Percentiles rank a stretch among this genome's conserved stretches.
These are phyloP conservation scores for Lactarius pseudohatsudake DNA, from an alignment of 768 basidiomycete genomes.

Conservation along the genomic window DNA sequence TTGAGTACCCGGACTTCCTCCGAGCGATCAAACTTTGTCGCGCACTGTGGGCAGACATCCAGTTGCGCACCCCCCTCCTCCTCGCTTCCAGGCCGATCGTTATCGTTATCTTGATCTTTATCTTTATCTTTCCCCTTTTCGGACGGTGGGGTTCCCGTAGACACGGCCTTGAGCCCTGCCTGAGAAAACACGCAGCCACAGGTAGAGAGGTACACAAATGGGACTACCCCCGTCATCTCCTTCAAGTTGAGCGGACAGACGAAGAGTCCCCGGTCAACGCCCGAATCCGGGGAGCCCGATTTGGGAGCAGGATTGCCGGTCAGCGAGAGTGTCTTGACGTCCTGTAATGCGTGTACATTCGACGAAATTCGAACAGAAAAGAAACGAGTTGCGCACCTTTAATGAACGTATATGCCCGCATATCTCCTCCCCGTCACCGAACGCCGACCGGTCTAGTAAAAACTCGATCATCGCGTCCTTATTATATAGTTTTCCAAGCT, in stretches of 20 bases:
- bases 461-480: slow-evolving; percentile 93
- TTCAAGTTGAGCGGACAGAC: slow-evolving; percentile 90
- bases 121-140: slow-evolving; percentile 35
- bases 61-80: slow-evolving; percentile 37
- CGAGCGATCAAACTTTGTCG: slow-evolving; percentile 58
- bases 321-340: slow-evolving; percentile 81
- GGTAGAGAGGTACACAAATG: slow-evolving; percentile 81
- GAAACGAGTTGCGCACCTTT: slow-evolving; percentile 57
- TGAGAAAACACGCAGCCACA: slow-evolving; percentile 94
- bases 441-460: slow-evolving; percentile 75
- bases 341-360: slow-evolving; percentile 45
- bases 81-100: slow-evolving; percentile 13
- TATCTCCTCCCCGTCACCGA: slow-evolving; percentile 89
- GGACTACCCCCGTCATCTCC: slow-evolving; percentile 90
- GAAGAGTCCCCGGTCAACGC: slow-evolving; percentile 61
- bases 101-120: slow-evolving; percentile 35
- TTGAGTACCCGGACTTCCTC: slow-evolving; percentile 66
- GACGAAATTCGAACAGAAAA: not conserved
- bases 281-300: slow-evolving; percentile 40
- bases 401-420: slow-evolving; percentile 89
- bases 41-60: slow-evolving; percentile 77
- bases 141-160: slow-evolving; percentile 39
- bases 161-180: slow-evolving; percentile 71
- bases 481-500: slow-evolving; percentile 93
- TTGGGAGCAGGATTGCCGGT: slow-evolving; percentile 63